Percentiles rank a stretch among this genome's conserved stretches.
These are phyloP conservation scores for Colletotrichum tropicicola DNA, from an alignment of 2,329 filamentous ascomycete species.

Conservation along the genomic window DNA sequence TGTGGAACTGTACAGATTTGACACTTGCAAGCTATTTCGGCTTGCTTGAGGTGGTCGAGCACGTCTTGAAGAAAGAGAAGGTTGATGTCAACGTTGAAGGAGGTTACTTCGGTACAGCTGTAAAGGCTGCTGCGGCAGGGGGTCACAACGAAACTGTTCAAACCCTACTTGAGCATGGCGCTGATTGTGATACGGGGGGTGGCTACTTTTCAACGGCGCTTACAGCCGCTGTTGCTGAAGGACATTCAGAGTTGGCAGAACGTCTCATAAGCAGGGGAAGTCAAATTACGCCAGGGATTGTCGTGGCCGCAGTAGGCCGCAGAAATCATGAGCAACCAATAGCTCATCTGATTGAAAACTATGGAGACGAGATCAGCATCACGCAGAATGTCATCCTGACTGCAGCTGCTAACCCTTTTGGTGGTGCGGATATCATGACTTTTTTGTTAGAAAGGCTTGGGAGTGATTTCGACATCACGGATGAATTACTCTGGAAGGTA, in stretches of 20 bases:
- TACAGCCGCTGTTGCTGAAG: not conserved
- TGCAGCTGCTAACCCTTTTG: no score
- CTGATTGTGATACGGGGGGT: not conserved
- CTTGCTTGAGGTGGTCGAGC: not conserved
- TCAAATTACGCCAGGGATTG: not conserved
- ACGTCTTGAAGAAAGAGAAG: not conserved
- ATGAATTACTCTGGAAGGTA: not conserved
- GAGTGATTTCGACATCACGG: no score
- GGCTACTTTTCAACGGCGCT: not conserved
- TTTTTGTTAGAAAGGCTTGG: no score
- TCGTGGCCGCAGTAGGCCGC: not conserved
- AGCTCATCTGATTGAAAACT: not conserved
- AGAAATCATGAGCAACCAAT: fast-evolving
- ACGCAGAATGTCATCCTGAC: not conserved
- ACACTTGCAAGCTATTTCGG: not conserved
- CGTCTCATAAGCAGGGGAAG: not conserved
- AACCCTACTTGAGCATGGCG: not conserved
- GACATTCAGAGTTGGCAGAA: not conserved
- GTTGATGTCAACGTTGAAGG: not conserved
- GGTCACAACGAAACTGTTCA: not conserved
- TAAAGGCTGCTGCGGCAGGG: not conserved
- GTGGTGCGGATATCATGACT: no score
- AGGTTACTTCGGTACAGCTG: not conserved
- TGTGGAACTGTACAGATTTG: not conserved
- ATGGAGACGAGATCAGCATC: not conserved